phyloP scores from a whole-genome alignment of 352 stramenopile genomes.

The Phytophthora agathidicida region DNA sequence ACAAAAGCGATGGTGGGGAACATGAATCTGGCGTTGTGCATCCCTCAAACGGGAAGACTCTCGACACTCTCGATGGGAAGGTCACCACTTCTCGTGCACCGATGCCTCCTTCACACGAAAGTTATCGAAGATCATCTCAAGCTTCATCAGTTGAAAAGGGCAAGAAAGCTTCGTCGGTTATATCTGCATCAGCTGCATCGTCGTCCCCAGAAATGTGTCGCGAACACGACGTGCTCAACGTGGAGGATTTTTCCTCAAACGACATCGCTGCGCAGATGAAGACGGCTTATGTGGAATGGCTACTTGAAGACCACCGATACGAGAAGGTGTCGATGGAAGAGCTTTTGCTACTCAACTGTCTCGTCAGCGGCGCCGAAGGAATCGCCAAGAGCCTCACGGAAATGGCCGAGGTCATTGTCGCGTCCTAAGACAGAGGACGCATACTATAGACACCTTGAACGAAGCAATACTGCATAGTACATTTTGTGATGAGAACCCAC shows the following conservation, averaged over 20 bases:
- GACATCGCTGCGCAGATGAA: slow-evolving; percentile 34
- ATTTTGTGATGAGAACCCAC: slow-evolving; percentile 15
- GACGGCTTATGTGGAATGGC: slow-evolving; percentile 31
- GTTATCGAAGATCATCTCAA: slow-evolving; percentile 19
- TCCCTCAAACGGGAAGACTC: neutral
- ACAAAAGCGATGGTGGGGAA: slow-evolving; percentile 16
- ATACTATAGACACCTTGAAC: slow-evolving; percentile 8
- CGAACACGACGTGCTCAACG: slow-evolving; percentile 29
- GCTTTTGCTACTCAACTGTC: slow-evolving; percentile 29
- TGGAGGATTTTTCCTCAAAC: slow-evolving; percentile 26
- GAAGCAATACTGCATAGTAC: slow-evolving; percentile 1
- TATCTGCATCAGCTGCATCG: slow-evolving; percentile 24
- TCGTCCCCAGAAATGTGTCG: slow-evolving; percentile 23
- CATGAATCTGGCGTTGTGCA: slow-evolving; percentile 4
- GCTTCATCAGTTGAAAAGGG: slow-evolving; percentile 27
- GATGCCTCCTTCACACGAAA: slow-evolving; percentile 9
- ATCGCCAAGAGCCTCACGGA: slow-evolving; percentile 31
- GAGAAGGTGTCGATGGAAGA: slow-evolving; percentile 37
- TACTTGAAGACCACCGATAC: slow-evolving; percentile 31
- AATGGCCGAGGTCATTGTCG: slow-evolving; percentile 28
- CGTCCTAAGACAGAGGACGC: neutral
- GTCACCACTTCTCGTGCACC: slow-evolving; percentile 17
- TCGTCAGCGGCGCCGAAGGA: slow-evolving; percentile 30
- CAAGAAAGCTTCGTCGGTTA: slow-evolving; percentile 19
- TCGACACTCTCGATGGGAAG: slow-evolving; percentile 12